phyloP scores from a whole-genome alignment of 108 stramenopile species.

The Cyclostephanos tholiformis region DNA sequence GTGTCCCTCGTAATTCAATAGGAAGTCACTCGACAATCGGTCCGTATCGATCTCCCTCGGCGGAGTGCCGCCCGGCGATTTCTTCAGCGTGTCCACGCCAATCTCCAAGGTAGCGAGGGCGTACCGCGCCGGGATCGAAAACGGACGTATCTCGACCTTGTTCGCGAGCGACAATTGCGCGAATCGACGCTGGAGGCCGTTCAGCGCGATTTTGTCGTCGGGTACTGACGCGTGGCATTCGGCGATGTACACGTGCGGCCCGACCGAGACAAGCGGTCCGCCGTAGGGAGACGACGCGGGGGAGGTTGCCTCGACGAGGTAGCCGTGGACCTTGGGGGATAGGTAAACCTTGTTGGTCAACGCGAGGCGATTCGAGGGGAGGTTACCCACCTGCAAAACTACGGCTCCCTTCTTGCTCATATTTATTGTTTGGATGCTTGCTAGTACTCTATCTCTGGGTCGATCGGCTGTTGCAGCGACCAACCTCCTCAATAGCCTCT shows the following conservation, averaged over 20 bases:
- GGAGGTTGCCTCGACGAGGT: slow-evolving; percentile 51
- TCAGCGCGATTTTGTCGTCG: slow-evolving; percentile 74
- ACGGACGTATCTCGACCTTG: slow-evolving; percentile 61
- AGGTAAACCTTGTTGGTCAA: slow-evolving; percentile 88
- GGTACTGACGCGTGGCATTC: slow-evolving; percentile 68
- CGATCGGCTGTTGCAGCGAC: too few relatives aligned
- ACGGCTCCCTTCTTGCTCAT: slow-evolving; percentile 29
- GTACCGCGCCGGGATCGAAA: slow-evolving; percentile 53
- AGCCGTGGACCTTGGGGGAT: slow-evolving; percentile 44
- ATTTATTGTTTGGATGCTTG: neutral
- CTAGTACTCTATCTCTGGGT: too few relatives aligned
- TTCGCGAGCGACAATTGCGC: slow-evolving; percentile 63
- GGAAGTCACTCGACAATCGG: slow-evolving; percentile 70
- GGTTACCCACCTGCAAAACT: slow-evolving; percentile 72
- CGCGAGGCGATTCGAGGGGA: slow-evolving; percentile 85
- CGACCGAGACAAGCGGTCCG: slow-evolving; percentile 60
- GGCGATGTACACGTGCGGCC: slow-evolving; percentile 74
- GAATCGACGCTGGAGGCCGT: slow-evolving; percentile 83
- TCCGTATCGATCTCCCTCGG: slow-evolving; percentile 76
- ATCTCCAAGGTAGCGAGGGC: slow-evolving; percentile 75
- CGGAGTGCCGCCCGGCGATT: slow-evolving; percentile 56
- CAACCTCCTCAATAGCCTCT: too few relatives aligned
- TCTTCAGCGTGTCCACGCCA: slow-evolving; percentile 72
- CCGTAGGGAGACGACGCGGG: slow-evolving; percentile 29
- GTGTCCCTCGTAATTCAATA: slow-evolving; percentile 74